A percentile compares a stretch with the other conserved stretches of the same genome.
Evolutionary conservation across 2,329 filamentous ascomycete species (phyloP).

Genomic region (Aspergillus aculeatus): DNA sequence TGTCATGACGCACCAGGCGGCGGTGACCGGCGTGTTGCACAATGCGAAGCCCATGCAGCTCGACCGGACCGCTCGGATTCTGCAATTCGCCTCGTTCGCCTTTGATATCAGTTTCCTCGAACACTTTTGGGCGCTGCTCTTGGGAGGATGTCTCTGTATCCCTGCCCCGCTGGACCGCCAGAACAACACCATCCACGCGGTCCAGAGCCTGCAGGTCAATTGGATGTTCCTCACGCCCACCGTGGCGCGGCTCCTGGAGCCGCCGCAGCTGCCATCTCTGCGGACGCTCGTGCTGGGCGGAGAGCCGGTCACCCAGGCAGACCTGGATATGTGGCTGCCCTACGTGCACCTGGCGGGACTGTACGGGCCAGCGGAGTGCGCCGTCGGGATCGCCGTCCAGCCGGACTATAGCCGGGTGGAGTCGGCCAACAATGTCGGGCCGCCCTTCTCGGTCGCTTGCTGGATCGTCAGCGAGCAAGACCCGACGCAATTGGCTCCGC

Average conservation of each 20-base stretch:
- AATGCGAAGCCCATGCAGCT: slow-evolving; percentile 1
- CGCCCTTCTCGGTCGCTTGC: too few relatives aligned
- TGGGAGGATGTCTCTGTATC: slow-evolving; percentile 9
- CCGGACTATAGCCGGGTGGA: too few relatives aligned
- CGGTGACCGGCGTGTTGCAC: slow-evolving; percentile 1
- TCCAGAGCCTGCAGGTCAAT: slow-evolving; percentile 1
- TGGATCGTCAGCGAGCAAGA: not conserved
- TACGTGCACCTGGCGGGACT: too few relatives aligned
- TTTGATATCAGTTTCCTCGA: slow-evolving; percentile 9
- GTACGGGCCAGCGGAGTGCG: not conserved
- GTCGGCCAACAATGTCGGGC: too few relatives aligned
- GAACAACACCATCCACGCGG: not conserved
- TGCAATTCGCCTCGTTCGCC: slow-evolving; percentile 8
- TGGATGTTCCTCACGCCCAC: not conserved
- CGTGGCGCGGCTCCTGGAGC: not conserved
- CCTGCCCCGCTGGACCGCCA: slow-evolving; percentile 3
- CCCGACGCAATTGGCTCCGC: not conserved
- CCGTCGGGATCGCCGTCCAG: not conserved
- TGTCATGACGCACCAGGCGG: slow-evolving; percentile 1
- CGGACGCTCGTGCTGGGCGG: not conserved
- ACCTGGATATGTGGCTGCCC: not conserved
- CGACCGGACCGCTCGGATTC: not conserved
- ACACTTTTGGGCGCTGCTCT: slow-evolving; percentile 1
- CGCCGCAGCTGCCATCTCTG: not conserved
- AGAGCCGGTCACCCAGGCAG: not conserved